Conservation (phyloP, 352 stramenopile genomes). For the Globisporangium lucens region DNA sequence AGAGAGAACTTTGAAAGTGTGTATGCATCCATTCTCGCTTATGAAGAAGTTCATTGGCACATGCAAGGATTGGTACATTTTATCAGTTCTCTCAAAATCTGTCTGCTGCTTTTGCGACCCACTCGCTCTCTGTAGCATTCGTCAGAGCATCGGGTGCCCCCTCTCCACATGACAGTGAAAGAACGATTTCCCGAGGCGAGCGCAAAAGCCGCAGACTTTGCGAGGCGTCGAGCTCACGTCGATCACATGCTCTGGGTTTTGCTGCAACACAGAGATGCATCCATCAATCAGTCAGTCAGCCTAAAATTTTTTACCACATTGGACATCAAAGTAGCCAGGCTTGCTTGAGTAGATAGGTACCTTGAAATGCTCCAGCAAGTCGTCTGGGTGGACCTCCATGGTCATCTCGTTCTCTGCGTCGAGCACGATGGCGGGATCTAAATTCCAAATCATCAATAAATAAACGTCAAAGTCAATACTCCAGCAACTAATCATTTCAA, state of each 20-base stretch:
- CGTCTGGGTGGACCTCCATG: slow-evolving; percentile 38
- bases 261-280: slow-evolving; percentile 23
- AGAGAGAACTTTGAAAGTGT: slow-evolving; percentile 2
- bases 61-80: slow-evolving; percentile 8
- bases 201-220: slow-evolving; percentile 45
- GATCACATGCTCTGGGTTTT: slow-evolving; percentile 68
- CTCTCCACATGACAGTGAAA: slow-evolving; percentile 70
- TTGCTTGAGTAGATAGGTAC: slow-evolving; percentile 18
- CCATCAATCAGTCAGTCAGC: background rate
- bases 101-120: background rate
- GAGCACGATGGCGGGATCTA: slow-evolving; percentile 51
- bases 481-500: background rate
- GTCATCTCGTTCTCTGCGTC: slow-evolving; percentile 40
- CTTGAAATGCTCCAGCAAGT: slow-evolving; percentile 57
- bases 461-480: background rate
- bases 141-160: slow-evolving; percentile 73
- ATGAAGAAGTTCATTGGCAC: background rate
- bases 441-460: background rate
- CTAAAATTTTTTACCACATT: background rate
- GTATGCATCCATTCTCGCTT: background rate
- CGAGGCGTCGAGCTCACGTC: slow-evolving; percentile 51
- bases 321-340: background rate
- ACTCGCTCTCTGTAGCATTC: background rate
- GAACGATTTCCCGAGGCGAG: slow-evolving; percentile 37
- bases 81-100: background rate